Evolutionary conservation across 768 basidiomycete genomes (phyloP), one percentile per base, ranked within the genome.

Genomic region (Tulasnella sp.): DNA sequence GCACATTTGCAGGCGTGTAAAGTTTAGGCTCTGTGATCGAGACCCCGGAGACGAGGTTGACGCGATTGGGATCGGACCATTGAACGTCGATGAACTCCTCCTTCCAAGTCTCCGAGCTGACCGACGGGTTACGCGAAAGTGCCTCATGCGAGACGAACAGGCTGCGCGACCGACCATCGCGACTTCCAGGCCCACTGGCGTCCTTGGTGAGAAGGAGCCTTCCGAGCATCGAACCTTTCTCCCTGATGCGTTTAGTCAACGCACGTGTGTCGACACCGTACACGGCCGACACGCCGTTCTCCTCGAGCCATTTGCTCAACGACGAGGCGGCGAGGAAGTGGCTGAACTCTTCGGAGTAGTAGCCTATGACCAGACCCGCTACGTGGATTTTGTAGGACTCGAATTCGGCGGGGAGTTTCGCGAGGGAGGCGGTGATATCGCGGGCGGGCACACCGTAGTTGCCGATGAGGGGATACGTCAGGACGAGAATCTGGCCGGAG

Each of bases 251-350:
- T 86, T 98, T 98, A 68, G 97, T 98, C 78, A 99, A 87, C 70
- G 91, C 93, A 76, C 97, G 90, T 0, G 97, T 98, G 82, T 98
- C 97, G 72, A 98, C 86, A 75, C 97, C 97, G 80, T 89, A 97
- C 69, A 99, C 88, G 75, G 96, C 97, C 6, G 96, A 96, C 40
- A 99, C 84, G 47, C 88, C 90, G 77, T 95, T 94, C 81, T 98
- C 94, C 81, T 94, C 93, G 68, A 98, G 87, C 97, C 97, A 99
- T 75, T 87, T 79, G 66, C 90, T 90, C 19, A 99, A 85, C 9
- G 92, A 94, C 5, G 94, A 94, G 64, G 83, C 83, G 59, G 96
- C 95, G 47, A 98, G 87, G 83, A 92, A 96, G 81, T 99, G 96
- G 76, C 92, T 94, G 83, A 90, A 96, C 75, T 95, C 89, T 77